A percentile compares a stretch with the other conserved stretches of the same genome.
These are phyloP conservation scores for Lycium barbarum DNA, from an alignment of 257 asterid species.

Conservation along the genomic window DNA sequence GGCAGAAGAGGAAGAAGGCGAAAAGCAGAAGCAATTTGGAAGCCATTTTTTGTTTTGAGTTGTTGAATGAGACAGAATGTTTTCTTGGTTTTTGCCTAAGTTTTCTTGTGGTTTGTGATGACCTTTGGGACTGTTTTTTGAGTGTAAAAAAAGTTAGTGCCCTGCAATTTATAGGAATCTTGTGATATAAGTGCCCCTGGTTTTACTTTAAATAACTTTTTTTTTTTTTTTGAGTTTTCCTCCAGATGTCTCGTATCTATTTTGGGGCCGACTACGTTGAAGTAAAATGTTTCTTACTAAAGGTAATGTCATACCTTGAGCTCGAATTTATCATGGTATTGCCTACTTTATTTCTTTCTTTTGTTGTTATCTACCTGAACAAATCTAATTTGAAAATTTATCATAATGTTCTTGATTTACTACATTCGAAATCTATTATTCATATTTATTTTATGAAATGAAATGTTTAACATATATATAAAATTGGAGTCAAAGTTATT, in stretches of 20 bases:
- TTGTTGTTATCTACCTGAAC: background rate
- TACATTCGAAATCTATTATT: too few relatives aligned
- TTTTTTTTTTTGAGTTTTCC: background rate
- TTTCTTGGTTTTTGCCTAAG: background rate
- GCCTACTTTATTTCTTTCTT: background rate
- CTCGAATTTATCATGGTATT: background rate
- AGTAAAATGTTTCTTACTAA: background rate
- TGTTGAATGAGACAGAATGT: background rate
- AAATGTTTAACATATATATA: too few relatives aligned
- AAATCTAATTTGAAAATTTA: too few relatives aligned
- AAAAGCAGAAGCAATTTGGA: slow-evolving; percentile 48
- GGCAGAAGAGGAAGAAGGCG: slow-evolving; percentile 52
- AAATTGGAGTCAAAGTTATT: too few relatives aligned
- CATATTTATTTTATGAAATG: too few relatives aligned
- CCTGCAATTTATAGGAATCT: slow-evolving; percentile 36
- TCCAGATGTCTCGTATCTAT: fast-evolving
- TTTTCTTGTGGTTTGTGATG: background rate
- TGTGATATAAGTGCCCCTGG: background rate
- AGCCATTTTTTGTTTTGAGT: slow-evolving; percentile 36
- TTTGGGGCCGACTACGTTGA: background rate
- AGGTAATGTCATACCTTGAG: too few relatives aligned
- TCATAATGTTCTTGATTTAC: too few relatives aligned
- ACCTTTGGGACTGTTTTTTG: background rate
- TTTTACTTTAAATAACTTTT: background rate
- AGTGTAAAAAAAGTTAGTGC: background rate